phyloP scores from a whole-genome alignment of 345 rosid species.

The Jatropha curcas region DNA sequence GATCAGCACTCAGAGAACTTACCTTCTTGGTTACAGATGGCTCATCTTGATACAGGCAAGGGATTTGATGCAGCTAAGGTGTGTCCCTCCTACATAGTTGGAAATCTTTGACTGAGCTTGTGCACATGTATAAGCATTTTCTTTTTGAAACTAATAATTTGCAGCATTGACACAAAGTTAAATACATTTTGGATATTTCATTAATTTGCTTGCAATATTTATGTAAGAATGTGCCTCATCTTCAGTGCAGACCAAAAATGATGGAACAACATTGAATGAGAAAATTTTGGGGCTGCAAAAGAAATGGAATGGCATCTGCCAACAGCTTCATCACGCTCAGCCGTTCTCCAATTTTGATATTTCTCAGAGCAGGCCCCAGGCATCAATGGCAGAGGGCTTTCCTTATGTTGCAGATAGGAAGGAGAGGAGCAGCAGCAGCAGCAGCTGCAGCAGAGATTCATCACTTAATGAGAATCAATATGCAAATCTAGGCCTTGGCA shows the following conservation, averaged over 20 bases:
- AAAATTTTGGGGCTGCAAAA: constrained; percentile 41
- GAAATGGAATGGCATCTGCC: constrained; percentile 64
- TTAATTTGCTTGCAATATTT: constrained; percentile 15
- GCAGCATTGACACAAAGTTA: neutral
- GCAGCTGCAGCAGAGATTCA: constrained; percentile 18
- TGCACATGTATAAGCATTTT: neutral
- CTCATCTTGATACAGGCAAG: constrained; percentile 38
- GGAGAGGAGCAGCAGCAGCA: constrained; percentile 15
- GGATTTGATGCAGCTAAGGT: constrained; percentile 44
- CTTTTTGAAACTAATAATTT: neutral
- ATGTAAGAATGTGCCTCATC: constrained; percentile 43
- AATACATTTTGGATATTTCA: constrained; percentile 4
- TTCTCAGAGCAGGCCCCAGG: constrained; percentile 32
- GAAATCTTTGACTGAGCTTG: constrained; percentile 10
- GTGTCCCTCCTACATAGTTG: constrained; percentile 23
- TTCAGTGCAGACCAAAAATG: constrained; percentile 65
- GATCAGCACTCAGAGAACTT: constrained; percentile 45
- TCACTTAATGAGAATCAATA: constrained; percentile 14
- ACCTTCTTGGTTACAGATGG: constrained; percentile 52
- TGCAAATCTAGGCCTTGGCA: constrained; percentile 17
- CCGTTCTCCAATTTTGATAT: constrained; percentile 36
- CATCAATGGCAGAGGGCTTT: constrained; percentile 23
- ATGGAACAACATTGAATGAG: constrained; percentile 37
- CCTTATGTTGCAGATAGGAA: constrained; percentile 15
- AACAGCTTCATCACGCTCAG: constrained; percentile 49